Conservation (phyloP, 129 eudicot genomes). For the Ambrosia trifida region DNA sequence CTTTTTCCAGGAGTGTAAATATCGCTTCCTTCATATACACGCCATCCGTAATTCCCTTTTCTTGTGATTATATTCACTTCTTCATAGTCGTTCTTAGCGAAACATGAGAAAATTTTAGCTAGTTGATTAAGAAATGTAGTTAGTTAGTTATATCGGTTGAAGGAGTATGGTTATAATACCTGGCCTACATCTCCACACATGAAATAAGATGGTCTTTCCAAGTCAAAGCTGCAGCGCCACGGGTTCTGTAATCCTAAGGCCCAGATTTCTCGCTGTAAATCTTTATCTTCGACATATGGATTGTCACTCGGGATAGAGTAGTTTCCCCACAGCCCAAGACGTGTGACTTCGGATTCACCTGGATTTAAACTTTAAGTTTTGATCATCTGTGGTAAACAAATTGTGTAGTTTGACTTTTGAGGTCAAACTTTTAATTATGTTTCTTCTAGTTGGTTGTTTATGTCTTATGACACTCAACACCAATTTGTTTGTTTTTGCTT, state of each 20-base stretch:
- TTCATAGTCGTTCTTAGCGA: conserved; percentile 55
- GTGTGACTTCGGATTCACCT: conserved; percentile 55
- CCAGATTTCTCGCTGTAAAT: conserved; percentile 74
- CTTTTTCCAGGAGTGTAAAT: conserved; percentile 47
- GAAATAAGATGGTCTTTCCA: conserved; percentile 83
- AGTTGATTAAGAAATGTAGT: background rate
- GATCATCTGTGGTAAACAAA: background rate
- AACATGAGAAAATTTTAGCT: background rate
- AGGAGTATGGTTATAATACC: conserved; percentile 39
- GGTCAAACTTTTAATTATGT: conserved; percentile 6
- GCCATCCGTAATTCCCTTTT: conserved; percentile 90
- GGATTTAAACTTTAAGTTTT: conserved; percentile 15
- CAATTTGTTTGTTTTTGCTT: background rate
- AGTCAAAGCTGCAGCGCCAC: conserved; percentile 92
- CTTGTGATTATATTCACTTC: conserved; percentile 72
- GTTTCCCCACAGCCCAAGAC: conserved; percentile 83
- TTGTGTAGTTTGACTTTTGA: background rate
- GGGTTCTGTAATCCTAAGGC: conserved; percentile 81
- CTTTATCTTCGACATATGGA: conserved; percentile 59
- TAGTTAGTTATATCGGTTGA: background rate
- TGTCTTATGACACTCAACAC: background rate
- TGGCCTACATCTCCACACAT: conserved; percentile 81
- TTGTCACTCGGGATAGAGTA: conserved; percentile 84
- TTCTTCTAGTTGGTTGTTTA: background rate
- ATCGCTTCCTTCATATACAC: conserved; percentile 60